These are phyloP conservation scores for Oryza punctata DNA, from an alignment of 176 grass and related monocot genomes.

Conservation along the genomic window DNA sequence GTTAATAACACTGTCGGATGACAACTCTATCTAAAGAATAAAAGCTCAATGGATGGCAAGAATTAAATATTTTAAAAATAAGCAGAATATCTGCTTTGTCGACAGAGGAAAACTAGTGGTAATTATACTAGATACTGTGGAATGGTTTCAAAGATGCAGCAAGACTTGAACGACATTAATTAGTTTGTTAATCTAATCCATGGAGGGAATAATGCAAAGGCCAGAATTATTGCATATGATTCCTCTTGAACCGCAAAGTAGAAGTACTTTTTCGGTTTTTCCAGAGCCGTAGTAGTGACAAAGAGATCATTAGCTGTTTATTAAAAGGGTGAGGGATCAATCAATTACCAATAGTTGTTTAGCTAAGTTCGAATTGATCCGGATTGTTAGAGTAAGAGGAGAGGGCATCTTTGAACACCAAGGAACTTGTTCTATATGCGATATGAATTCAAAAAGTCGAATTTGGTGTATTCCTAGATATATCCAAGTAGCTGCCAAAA, in stretches of 20 bases:
- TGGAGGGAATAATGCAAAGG: not conserved
- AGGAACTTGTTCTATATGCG: constrained; percentile 18
- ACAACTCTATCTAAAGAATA: not conserved
- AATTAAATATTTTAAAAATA: not conserved
- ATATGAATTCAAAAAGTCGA: constrained; percentile 28
- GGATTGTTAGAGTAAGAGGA: not conserved
- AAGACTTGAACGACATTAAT: not conserved
- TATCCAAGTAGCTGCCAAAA: not conserved
- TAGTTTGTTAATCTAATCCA: not conserved
- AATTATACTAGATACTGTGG: not conserved
- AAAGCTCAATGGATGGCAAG: not conserved
- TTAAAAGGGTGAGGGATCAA: not conserved
- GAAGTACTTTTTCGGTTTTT: not conserved
- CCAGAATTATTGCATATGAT: not conserved
- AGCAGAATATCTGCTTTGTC: not conserved
- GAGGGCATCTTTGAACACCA: constrained; percentile 49
- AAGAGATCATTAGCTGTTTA: not conserved
- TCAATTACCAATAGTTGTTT: not conserved
- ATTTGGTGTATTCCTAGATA: not conserved
- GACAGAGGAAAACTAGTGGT: not conserved
- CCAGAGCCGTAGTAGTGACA: not conserved
- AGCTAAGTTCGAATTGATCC: constrained; percentile 46
- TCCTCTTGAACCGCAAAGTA: not conserved
- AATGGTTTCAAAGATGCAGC: not conserved
- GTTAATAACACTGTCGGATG: not conserved